A percentile compares a stretch with the other conserved stretches of the same genome.
Evolutionary conservation across 805 yeast genomes (phyloP).

Genomic region (Maudiozyma saulgeensis): DNA sequence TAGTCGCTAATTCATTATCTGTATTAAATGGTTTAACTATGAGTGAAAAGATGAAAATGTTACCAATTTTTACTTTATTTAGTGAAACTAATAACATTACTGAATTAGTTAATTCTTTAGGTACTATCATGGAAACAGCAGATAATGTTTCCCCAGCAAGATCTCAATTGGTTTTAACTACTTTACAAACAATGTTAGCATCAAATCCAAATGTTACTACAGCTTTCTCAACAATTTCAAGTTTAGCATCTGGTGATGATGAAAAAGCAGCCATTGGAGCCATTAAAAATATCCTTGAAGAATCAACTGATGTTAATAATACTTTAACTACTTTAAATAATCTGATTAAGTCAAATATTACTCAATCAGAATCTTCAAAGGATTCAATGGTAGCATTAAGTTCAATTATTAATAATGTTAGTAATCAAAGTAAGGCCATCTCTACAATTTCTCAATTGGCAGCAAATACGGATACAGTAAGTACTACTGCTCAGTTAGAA

Average conservation of each 20-base stretch:
- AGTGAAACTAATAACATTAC: slow-evolving; percentile 15
- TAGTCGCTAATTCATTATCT: slow-evolving; percentile 16
- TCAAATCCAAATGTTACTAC: slow-evolving; percentile 2
- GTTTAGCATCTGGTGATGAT: slow-evolving; percentile 8
- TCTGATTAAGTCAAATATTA: slow-evolving; percentile 15
- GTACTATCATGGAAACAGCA: slow-evolving; percentile 11
- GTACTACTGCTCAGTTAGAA: slow-evolving; percentile 17
- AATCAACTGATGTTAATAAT: slow-evolving; percentile 12
- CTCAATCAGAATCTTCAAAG: slow-evolving; percentile 16
- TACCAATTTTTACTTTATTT: slow-evolving; percentile 22
- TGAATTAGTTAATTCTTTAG: slow-evolving; percentile 14
- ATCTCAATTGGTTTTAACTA: slow-evolving; percentile 11
- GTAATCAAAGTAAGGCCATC: slow-evolving; percentile 14
- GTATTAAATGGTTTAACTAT: slow-evolving; percentile 19
- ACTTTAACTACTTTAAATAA: slow-evolving; percentile 12
- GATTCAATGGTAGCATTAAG: slow-evolving; percentile 15
- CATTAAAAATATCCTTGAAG: slow-evolving; percentile 10
- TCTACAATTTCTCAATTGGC: slow-evolving; percentile 15
- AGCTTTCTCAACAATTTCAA: slow-evolving; percentile 10
- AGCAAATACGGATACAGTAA: slow-evolving; percentile 11
- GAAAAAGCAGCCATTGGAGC: slow-evolving; percentile 15
- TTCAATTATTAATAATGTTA: slow-evolving; percentile 10
- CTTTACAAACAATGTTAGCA: slow-evolving; percentile 8
- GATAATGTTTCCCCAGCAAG: slow-evolving; percentile 8
- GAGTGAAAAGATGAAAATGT: slow-evolving; percentile 13